Conservation (phyloP, 371 early-diverging fungal genomes). For the Apophysomyces ossiformis region DNA sequence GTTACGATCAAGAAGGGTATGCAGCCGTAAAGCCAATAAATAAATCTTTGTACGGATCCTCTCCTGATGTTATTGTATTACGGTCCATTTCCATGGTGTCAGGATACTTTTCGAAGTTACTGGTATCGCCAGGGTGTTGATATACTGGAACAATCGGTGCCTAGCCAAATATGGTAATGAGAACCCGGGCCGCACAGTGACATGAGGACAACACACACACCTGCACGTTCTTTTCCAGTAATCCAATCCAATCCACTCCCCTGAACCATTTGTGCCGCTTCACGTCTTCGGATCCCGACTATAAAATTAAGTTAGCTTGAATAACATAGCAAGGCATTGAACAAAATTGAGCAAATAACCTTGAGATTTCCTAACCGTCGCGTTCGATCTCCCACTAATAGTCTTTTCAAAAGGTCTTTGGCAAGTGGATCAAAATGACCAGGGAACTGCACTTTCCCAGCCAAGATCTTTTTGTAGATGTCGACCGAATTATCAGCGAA, state of each 20-base stretch:
- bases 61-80: not conserved
- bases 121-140: slow-evolving; percentile 56
- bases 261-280: slow-evolving; percentile 91
- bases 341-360: slow-evolving; percentile 44
- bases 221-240: slow-evolving; percentile 70
- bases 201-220: slow-evolving; percentile 29
- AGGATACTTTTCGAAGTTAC: slow-evolving; percentile 57
- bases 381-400: slow-evolving; percentile 89
- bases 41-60: not conserved
- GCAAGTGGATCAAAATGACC: slow-evolving; percentile 88
- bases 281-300: slow-evolving; percentile 71
- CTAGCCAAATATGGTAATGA: slow-evolving; percentile 6
- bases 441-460: slow-evolving; percentile 89
- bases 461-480: slow-evolving; percentile 95
- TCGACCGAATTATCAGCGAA: slow-evolving; percentile 93
- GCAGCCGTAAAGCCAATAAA: not conserved
- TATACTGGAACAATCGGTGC: slow-evolving; percentile 56
- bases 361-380: slow-evolving; percentile 93
- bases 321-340: not conserved
- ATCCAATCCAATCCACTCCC: slow-evolving; percentile 82
- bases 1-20: slow-evolving; percentile 2
- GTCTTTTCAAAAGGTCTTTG: slow-evolving; percentile 90
- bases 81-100: slow-evolving; percentile 18
- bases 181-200: not conserved
- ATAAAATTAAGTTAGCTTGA: slow-evolving; percentile 24